Percentiles rank a stretch among this genome's conserved stretches.
These are phyloP conservation scores for Thyridium curvatum DNA, from an alignment of 2,329 filamentous ascomycete genomes.

Conservation along the genomic window DNA sequence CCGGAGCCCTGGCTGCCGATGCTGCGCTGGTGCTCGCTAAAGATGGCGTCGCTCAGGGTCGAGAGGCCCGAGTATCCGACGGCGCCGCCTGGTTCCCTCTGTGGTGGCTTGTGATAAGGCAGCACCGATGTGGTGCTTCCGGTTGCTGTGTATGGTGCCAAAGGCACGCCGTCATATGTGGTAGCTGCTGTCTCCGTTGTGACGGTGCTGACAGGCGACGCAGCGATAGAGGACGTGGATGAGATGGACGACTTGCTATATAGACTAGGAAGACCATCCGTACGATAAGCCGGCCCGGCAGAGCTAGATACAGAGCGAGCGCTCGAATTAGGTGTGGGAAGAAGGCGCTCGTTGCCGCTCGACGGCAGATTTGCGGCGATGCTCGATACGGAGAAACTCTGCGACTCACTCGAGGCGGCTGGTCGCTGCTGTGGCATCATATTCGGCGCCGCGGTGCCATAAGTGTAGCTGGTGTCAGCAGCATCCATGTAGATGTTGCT, in stretches of 20 bases:
- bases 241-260: constrained; percentile 11
- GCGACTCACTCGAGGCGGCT: constrained; percentile 19
- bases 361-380: constrained; percentile 33
- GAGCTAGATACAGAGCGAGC: constrained; percentile 17
- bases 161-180: not conserved
- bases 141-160: not conserved
- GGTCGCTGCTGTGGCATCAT: constrained; percentile 29
- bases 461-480: constrained; percentile 24
- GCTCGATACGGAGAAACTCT: constrained; percentile 32
- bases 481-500: constrained; percentile 24
- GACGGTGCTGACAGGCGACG: constrained; percentile 13
- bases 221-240: constrained; percentile 9
- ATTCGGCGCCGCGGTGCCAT: constrained; percentile 14
- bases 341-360: constrained; percentile 18
- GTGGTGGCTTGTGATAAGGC: constrained; percentile 10
- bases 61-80: constrained; percentile 5
- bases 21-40: constrained; percentile 17
- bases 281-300: constrained; percentile 18
- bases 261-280: constrained; percentile 13
- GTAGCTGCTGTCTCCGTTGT: constrained; percentile 16
- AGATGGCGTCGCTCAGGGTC: constrained; percentile 11
- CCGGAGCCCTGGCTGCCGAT: constrained; percentile 16
- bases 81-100: constrained; percentile 4
- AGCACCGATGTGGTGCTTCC: constrained; percentile 1
- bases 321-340: constrained; percentile 28